Evolutionary conservation across 345 rosid genomes (phyloP).

Genomic region (Streptanthus diversifolius): DNA sequence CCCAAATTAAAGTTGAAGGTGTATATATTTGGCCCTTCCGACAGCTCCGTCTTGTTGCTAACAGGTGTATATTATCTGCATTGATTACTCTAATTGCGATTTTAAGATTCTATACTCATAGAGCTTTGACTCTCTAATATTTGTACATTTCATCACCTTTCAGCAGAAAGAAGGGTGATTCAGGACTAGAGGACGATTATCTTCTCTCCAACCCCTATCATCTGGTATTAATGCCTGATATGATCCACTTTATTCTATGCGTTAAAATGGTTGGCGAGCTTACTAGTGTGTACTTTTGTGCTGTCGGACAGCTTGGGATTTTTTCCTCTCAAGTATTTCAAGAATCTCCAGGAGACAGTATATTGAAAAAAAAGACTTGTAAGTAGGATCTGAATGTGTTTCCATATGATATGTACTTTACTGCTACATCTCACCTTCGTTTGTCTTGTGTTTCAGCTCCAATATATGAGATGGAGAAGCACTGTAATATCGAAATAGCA

Average conservation of each 20-base stretch:
- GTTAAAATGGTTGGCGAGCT: background rate
- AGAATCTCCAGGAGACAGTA: conserved; percentile 77
- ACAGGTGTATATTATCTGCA: conserved; percentile 50
- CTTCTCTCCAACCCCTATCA: conserved; percentile 92
- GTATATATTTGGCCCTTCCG: conserved; percentile 99
- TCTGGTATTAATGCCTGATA: conserved; percentile 62
- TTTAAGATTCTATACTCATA: background rate
- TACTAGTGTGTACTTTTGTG: background rate
- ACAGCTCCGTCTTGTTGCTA: conserved; percentile 93
- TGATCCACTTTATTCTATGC: background rate
- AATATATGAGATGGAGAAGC: conserved; percentile 91
- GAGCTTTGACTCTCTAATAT: background rate
- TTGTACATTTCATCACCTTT: conserved; percentile 12
- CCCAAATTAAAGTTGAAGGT: conserved; percentile 94
- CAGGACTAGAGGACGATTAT: conserved; percentile 79
- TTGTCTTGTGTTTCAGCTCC: conserved; percentile 56
- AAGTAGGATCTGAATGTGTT: conserved; percentile 14
- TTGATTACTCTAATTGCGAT: background rate
- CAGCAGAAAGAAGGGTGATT: conserved; percentile 80
- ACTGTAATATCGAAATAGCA: conserved; percentile 91
- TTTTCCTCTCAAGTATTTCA: conserved; percentile 96
- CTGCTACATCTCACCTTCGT: conserved; percentile 22
- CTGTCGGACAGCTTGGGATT: conserved; percentile 78
- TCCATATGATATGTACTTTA: background rate
- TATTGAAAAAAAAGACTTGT: conserved; percentile 79